These are phyloP conservation scores for Scortechinia acanthostroma DNA, from an alignment of 2,329 filamentous ascomycete genomes.

Conservation along the genomic window DNA sequence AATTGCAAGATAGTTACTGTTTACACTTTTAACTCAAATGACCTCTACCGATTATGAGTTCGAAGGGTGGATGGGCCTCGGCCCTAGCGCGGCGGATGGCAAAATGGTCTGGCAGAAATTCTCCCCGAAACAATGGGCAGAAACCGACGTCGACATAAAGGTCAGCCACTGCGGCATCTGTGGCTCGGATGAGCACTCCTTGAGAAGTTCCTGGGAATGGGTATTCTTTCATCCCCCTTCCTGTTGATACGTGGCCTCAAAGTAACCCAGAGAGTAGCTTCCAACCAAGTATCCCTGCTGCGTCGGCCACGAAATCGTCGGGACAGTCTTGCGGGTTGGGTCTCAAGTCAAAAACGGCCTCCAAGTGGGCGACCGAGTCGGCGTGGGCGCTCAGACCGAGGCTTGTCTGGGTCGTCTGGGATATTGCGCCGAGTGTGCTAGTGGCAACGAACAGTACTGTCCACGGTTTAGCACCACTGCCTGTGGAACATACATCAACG, in stretches of 20 bases:
- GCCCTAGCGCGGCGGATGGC: conserved; percentile 29
- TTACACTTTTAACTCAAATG: no score
- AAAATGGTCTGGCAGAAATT: conserved; percentile 48
- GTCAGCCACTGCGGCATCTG: conserved; percentile 63
- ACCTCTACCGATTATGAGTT: conserved; percentile 19
- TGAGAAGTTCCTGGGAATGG: conserved; percentile 44
- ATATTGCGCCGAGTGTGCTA: conserved; percentile 30
- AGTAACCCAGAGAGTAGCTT: background rate
- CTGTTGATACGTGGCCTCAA: background rate
- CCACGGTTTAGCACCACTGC: conserved; percentile 39
- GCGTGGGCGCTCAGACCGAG: conserved; percentile 51
- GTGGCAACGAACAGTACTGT: conserved; percentile 33
- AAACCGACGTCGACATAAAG: conserved; percentile 58
- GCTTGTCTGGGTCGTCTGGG: conserved; percentile 40
- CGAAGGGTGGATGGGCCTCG: conserved; percentile 39
- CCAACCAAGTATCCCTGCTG: conserved; percentile 32
- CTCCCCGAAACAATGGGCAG: conserved; percentile 59
- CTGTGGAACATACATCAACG: conserved; percentile 43
- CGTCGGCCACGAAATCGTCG: conserved; percentile 61
- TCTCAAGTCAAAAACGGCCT: conserved; percentile 32
- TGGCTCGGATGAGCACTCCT: conserved; percentile 50
- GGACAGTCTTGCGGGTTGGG: conserved; percentile 45
- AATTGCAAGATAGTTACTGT: no score
- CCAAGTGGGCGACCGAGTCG: conserved; percentile 55
- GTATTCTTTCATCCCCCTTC: background rate